These are phyloP conservation scores for Novymonas esmeraldas DNA, from an alignment of 208 protist genomes.

Conservation along the genomic window DNA sequence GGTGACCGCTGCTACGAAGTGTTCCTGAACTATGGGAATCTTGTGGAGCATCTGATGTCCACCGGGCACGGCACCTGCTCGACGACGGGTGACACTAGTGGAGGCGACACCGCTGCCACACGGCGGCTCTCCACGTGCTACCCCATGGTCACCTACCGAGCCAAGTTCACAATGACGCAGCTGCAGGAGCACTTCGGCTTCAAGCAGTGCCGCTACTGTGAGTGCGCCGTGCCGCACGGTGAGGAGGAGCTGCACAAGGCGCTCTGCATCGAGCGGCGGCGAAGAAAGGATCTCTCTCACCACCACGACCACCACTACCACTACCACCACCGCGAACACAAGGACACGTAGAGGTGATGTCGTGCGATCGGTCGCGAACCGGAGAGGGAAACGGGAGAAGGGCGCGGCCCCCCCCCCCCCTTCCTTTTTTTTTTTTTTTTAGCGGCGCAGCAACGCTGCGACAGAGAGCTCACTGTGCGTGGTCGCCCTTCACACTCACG, in stretches of 20 bases:
- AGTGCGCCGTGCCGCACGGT: constrained; percentile 21
- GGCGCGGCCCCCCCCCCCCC: background rate
- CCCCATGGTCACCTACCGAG: constrained; percentile 54
- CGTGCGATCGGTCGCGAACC: no score
- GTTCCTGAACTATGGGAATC: constrained; percentile 68
- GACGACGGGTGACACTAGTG: background rate
- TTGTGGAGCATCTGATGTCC: constrained; percentile 53
- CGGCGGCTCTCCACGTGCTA: constrained; percentile 20
- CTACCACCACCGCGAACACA: no score
- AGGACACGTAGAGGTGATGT: no score
- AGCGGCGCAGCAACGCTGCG: no score
- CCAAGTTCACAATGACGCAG: constrained; percentile 49
- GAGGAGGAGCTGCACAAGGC: constrained; percentile 33
- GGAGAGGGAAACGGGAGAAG: no score
- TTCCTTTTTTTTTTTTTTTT: constrained; percentile 5
- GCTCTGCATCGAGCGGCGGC: constrained; percentile 35
- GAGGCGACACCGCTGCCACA: background rate
- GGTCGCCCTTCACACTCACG: no score
- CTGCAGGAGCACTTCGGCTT: constrained; percentile 48
- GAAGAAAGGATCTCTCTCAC: no score
- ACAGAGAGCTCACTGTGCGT: background rate
- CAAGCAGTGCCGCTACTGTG: constrained; percentile 39
- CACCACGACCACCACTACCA: no score
- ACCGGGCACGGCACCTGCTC: constrained; percentile 31
- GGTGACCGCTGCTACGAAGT: constrained; percentile 38